Evolutionary conservation across 2,329 filamentous ascomycete genomes (phyloP).

Genomic region (Ophiocordyceps camponoti-saundersi): DNA sequence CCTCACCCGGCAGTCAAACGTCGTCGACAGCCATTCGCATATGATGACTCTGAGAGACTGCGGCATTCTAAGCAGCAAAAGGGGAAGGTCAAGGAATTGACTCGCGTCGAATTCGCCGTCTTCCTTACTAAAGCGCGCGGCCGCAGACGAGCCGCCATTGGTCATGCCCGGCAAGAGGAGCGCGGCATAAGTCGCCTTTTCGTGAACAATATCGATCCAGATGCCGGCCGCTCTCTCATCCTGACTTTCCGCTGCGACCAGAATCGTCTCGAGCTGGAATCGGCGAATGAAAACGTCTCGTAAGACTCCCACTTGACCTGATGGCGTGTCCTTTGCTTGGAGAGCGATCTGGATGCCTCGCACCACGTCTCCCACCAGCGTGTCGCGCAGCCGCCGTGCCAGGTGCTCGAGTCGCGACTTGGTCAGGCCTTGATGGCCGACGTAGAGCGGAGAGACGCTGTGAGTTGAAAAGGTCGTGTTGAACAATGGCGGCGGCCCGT

Average conservation of each 20-base stretch:
- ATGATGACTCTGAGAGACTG: conserved; percentile 30
- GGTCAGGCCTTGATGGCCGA: conserved; percentile 23
- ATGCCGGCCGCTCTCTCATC: conserved; percentile 14
- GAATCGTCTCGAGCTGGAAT: conserved; percentile 17
- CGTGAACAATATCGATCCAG: conserved; percentile 34
- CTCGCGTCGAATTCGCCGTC: conserved; percentile 4
- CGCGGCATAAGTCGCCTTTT: conserved; percentile 32
- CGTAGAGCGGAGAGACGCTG: conserved; percentile 34
- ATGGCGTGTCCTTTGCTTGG: conserved; percentile 21
- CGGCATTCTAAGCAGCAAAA: conserved; percentile 39
- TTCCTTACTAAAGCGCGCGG: conserved; percentile 1
- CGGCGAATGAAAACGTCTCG: conserved; percentile 30
- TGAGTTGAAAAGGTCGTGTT: conserved; percentile 42
- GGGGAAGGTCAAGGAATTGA: conserved; percentile 29
- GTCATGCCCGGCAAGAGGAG: conserved; percentile 25
- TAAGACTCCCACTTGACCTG: conserved; percentile 22
- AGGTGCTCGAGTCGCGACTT: conserved; percentile 22
- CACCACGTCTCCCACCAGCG: conserved; percentile 40
- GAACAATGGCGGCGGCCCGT: conserved; percentile 22
- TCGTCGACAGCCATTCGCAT: conserved; percentile 30
- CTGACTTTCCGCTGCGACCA: conserved; percentile 10
- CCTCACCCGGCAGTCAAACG: conserved; percentile 39
- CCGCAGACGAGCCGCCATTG: conserved; percentile 1
- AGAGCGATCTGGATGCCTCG: conserved; percentile 39
- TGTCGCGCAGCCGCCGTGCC: conserved; percentile 32